Evolutionary conservation across 345 rosid species (phyloP).

Genomic region (Clarkia xantiana): DNA sequence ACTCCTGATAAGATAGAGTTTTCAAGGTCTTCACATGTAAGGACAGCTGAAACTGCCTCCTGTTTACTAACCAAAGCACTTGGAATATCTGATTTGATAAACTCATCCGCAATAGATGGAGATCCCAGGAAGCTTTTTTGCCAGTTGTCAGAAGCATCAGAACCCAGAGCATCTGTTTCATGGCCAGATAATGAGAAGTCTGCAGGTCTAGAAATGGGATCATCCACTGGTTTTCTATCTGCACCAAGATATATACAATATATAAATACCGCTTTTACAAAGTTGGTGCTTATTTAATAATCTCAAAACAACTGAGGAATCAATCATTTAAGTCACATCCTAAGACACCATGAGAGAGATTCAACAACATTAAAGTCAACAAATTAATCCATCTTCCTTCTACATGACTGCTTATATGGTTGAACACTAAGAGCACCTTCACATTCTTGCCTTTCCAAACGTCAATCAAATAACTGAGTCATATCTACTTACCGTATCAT

Average conservation of each 20-base stretch:
- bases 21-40: conserved; percentile 98
- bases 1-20: conserved; percentile 73
- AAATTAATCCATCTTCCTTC: too few species aligned
- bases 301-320: too few species aligned
- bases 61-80: conserved; percentile 14
- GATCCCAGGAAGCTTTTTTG: conserved; percentile 23
- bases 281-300: too few species aligned
- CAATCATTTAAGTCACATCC: too few species aligned
- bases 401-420: too few species aligned
- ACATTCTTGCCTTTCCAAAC: too few species aligned
- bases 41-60: conserved; percentile 46
- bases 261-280: too few species aligned
- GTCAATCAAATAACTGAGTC: too few species aligned
- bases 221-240: conserved; percentile 58
- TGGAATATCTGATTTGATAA: conserved; percentile 10
- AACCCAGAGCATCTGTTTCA: conserved; percentile 30
- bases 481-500: too few species aligned
- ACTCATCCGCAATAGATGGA: conserved; percentile 15
- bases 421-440: too few species aligned
- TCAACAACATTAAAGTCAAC: too few species aligned
- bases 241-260: conserved; percentile 9
- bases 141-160: conserved; percentile 25
- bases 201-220: conserved; percentile 23
- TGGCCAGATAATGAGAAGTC: conserved; percentile 64
- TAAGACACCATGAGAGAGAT: too few species aligned